Base-by-base conservation (phyloP, 2,329 filamentous ascomycete species). In the Curvularia sp. region DNA sequence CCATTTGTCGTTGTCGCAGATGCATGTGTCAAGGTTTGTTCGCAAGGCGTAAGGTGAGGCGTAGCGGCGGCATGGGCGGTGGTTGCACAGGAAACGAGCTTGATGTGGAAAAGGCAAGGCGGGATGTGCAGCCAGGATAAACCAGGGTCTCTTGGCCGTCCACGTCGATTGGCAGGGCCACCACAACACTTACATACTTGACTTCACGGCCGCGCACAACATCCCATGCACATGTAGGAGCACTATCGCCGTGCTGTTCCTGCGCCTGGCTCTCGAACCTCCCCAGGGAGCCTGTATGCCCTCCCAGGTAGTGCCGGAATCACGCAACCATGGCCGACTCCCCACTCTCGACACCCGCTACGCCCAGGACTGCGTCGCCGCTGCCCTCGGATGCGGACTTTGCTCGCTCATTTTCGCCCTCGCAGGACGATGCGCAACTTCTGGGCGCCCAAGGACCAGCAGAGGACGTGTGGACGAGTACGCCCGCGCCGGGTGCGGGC, bases 251-350 rank as follows among this genome's bases (percentile, higher is more conserved):
- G 67, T 63, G 65, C 65, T 68, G 64, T 61, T 60, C 55, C 32
- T 52, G 62, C 52, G 64, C 61, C 57, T 64, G 60, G 60, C 56
- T 49, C 50, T 53, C 43, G 10, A 43, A 25, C 48, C 49, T 61
- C 57, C 66, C 64, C 63, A 63, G 72, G 73, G 68, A 71, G 68
- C 67, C 59, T 71, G 61, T 59, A 69, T 70, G 66, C 62, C 23
- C 67, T 65, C 57, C 57, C 49, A 46, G 54, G 50, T 61, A 52
- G 61, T 57, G 57, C 61, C 66, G 71, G 69, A 63, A 60, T 64
- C 59, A 62, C 65, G 65, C 55, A 60, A 72, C 59, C 68, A 77
- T 77, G 74, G 73, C 55, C 59, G 69, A 66, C 62, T 72, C 71
- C 61, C 69, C 72, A 56, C 71, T 64, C 57, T 69, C 69, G 39